Conservation (phyloP, 1,284 basidiomycete species). For the Caloboletus firmus region DNA sequence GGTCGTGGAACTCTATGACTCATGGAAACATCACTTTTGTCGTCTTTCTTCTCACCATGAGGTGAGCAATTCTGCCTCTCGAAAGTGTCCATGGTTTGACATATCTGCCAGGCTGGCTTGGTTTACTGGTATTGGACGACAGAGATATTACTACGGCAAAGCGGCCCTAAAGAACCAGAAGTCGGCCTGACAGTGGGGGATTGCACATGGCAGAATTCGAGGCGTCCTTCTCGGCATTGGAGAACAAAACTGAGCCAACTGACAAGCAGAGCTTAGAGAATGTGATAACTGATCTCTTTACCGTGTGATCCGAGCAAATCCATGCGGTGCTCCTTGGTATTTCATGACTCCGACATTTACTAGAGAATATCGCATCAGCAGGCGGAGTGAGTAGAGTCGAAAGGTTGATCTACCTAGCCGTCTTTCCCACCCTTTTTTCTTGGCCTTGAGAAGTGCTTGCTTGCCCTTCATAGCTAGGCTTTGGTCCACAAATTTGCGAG, state of each 20-base stretch:
- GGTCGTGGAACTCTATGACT: conserved; percentile 66
- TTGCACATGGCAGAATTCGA: not conserved
- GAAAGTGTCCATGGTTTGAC: not conserved
- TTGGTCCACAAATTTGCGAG: conserved; percentile 30
- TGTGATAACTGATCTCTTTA: conserved; percentile 1
- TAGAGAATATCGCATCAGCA: conserved; percentile 14
- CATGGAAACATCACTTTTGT: conserved; percentile 74
- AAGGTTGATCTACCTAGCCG: conserved; percentile 37
- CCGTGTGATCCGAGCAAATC: conserved; percentile 24
- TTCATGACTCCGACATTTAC: conserved; percentile 36
- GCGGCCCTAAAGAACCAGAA: conserved; percentile 18
- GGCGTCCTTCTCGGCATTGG: not conserved
- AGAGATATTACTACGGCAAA: conserved; percentile 53
- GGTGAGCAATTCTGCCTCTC: conserved; percentile 41
- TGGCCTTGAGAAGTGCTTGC: conserved; percentile 28
- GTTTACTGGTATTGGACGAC: conserved; percentile 64
- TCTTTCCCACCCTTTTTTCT: conserved; percentile 44
- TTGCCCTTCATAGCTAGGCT: conserved; percentile 37
- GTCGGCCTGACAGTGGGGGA: conserved; percentile 10
- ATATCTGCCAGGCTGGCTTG: conserved; percentile 48
- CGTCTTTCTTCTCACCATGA: conserved; percentile 52
- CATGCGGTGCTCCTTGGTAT: conserved; percentile 28
- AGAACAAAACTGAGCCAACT: not conserved
- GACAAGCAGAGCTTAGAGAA: not conserved
- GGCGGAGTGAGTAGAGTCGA: not conserved